Evolutionary conservation across 352 stramenopile species (phyloP).

Genomic region (Pythium brachiatum): DNA sequence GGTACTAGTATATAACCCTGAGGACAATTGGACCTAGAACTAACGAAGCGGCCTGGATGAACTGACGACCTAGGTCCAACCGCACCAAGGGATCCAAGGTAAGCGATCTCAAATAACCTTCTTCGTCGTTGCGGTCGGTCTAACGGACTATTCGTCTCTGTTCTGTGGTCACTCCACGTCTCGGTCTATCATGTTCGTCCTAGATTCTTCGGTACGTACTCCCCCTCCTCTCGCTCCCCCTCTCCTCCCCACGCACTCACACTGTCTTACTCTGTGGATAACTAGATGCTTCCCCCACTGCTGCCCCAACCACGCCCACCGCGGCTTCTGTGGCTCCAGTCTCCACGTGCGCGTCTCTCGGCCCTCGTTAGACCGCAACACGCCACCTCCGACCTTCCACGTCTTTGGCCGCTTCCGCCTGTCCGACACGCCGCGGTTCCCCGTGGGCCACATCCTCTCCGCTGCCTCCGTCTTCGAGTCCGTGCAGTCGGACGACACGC

Average conservation of each 20-base stretch:
- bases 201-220: slow-evolving; percentile 9
- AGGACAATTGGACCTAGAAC: background rate
- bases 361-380: background rate
- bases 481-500: slow-evolving; percentile 50
- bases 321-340: slow-evolving; percentile 58
- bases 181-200: background rate
- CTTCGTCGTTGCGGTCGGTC: too few relatives aligned
- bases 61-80: slow-evolving; percentile 2
- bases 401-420: slow-evolving; percentile 45
- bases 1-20: too few relatives aligned
- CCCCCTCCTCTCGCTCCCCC: background rate
- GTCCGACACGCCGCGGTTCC: slow-evolving; percentile 33
- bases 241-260: background rate
- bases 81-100: slow-evolving; percentile 36
- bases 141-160: background rate
- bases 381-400: slow-evolving; percentile 4
- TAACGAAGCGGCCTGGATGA: background rate
- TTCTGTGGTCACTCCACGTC: background rate
- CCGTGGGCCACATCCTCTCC: slow-evolving; percentile 2
- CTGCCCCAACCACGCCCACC: slow-evolving; percentile 52
- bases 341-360: slow-evolving; percentile 39
- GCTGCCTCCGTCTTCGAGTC: slow-evolving; percentile 22
- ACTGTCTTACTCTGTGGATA: background rate
- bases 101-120: too few relatives aligned
- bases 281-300: slow-evolving; percentile 65